These are phyloP conservation scores for Aspergillus incahuasiensis DNA, from an alignment of 495 filamentous ascomycete species.

Conservation along the genomic window DNA sequence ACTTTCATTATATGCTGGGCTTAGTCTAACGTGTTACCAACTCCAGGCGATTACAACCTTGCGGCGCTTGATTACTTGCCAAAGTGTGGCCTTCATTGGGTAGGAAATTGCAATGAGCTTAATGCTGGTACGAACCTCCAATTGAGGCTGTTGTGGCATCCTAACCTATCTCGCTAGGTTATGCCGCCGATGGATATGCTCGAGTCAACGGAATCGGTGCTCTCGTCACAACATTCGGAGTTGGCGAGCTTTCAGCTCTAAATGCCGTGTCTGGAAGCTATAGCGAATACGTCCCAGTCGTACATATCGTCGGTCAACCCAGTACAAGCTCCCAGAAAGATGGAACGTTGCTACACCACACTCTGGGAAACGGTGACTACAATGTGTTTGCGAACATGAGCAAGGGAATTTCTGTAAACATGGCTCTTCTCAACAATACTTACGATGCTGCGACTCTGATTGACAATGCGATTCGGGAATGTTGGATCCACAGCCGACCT, in stretches of 20 bases:
- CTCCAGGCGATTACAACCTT: conserved; percentile 43
- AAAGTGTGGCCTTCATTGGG: conserved; percentile 56
- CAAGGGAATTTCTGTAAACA: conserved; percentile 62
- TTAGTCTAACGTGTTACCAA: not conserved
- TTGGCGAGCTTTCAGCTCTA: conserved; percentile 64
- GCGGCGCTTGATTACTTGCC: conserved; percentile 59
- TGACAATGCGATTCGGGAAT: conserved; percentile 75
- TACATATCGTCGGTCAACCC: conserved; percentile 63
- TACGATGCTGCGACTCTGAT: conserved; percentile 67
- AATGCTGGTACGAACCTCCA: conserved; percentile 49
- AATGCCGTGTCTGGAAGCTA: conserved; percentile 66
- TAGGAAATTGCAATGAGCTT: conserved; percentile 67
- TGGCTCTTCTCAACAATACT: conserved; percentile 64
- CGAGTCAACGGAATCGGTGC: conserved; percentile 63
- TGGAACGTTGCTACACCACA: conserved; percentile 80
- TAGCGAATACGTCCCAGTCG: conserved; percentile 56
- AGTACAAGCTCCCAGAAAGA: conserved; percentile 45
- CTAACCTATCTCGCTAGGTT: conserved; percentile 37
- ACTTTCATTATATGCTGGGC: too few relatives aligned
- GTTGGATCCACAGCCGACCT: conserved; percentile 66
- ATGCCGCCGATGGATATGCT: conserved; percentile 70
- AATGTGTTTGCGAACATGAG: conserved; percentile 82
- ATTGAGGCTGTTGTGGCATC: not conserved
- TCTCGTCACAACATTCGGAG: conserved; percentile 64
- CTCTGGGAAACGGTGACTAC: conserved; percentile 87